Evolutionary conservation across 805 yeast species (phyloP), one percentile per base, ranked within the genome.

Genomic region (Pichia rugopelliculosa): DNA sequence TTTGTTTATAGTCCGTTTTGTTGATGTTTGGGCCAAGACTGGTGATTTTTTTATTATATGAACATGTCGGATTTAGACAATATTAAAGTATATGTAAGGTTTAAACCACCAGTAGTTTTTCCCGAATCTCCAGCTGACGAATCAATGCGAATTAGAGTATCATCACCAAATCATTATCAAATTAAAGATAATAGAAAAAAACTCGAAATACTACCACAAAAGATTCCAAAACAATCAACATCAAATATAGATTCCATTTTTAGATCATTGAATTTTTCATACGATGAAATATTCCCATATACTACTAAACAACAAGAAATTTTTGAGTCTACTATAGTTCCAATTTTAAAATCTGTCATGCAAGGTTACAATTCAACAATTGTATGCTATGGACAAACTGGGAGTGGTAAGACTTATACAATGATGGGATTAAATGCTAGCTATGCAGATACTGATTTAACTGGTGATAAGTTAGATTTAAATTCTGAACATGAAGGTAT

Each of bases 321-420:
- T 6, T 84, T 82, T 57, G 71, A 77, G 12, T 76, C 72, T 56
- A 74, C 86, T 0, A 74, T 84, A 6, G 59, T 67, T 36, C 78
- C 78, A 37, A 80, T 87, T 0, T 82, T 87, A 4, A 80, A 78
- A 38, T 91, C 84, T 52, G 70, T 87, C 26, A 73, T 84, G 48
- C 70, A 73, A 27, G 97, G 97, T 0, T 64, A 65, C n/a, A 66
- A 68, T 17, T 62, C 63, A 5, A 60, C 70, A 2, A 59, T 65
- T 7, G 46, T 57, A 27, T 53, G 70, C 66, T 89, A 89, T 65
- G 96, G 96, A 6, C 95, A 87, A 61, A 87, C 95, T 0, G 90
- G 86, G 1, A 75, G 93, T 0, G 96, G 96, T 0, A 87, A 87
- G 58, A 80, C 95, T 0, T 82, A 77, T 64, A 87, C 95, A 1